Base-by-base conservation (phyloP, 2,329 filamentous ascomycete genomes). In the Paecilomyces sp. region DNA sequence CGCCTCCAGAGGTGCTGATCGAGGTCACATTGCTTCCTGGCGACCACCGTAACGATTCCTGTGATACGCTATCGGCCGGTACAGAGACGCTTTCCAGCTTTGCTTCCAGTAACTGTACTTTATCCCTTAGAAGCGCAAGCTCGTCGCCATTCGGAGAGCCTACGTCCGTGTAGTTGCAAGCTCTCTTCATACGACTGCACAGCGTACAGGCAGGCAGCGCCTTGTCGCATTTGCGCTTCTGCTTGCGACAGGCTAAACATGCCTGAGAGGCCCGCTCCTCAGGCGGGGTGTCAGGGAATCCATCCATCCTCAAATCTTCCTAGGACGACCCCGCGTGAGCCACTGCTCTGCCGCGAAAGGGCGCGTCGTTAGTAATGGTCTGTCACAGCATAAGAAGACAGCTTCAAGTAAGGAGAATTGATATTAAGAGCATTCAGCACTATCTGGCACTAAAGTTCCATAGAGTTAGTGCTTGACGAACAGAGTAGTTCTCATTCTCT, bases 171-270 rank as follows among this genome's bases (percentile, higher is more conserved):
- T 68, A 68, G 47, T 65, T 61, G 58, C 66, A 68, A 8, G 58
- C n/a, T 25, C 66, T 60, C 24, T 57, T 58, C 62, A 68, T 63
- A 24, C 79, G 72, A 22, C 65, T 64, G 67, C 82, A 84, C 3
- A 83, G 72, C 2, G 73, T 69, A 66, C 82, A 84, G 15, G 70
- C 66, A 13, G 82, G 82, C 1, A 83, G 63, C 3, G 63, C 65
- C 68, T 83, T 83, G 73, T 81, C 77, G 66, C 82, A 83, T 72
- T 77, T 80, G 52, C 81, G 73, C 70, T 83, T 84, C 67, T 83
- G 77, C 62, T 75, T 77, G 36, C 75, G 70, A 65, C 79, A 81
- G 31, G 76, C 70, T 52, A 72, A 62, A 64, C 78, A 81, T 59
- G 78, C 78, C 67, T 79, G 76, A 15, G 68, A 62, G 18, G 78